Percentiles rank a stretch among this genome's conserved stretches.
Conservation (phyloP, 768 basidiomycete species). For the Mycena rebaudengoi region DNA sequence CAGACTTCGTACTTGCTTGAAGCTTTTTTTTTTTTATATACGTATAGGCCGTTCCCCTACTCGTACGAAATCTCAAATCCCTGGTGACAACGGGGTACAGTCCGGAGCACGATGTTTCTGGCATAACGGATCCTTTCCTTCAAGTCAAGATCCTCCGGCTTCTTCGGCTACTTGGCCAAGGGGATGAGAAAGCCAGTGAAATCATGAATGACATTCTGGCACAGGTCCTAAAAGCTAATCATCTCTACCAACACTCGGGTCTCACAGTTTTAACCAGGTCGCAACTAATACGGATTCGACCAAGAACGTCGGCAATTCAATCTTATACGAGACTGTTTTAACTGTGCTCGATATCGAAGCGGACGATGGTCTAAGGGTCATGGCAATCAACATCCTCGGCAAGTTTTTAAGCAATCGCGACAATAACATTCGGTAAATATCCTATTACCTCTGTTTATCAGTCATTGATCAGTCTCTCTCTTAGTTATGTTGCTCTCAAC, state of each 20-base stretch:
- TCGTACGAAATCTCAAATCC: conserved; percentile 95
- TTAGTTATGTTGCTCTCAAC: conserved; percentile 95
- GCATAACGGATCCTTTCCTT: conserved; percentile 96
- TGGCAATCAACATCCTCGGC: conserved; percentile 99
- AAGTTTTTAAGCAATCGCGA: conserved; percentile 98
- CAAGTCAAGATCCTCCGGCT: conserved; percentile 94
- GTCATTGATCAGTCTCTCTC: background rate
- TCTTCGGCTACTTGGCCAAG: conserved; percentile 86
- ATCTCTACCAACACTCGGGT: no score
- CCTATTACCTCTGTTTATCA: background rate
- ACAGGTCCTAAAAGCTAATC: no score
- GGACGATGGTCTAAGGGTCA: conserved; percentile 92
- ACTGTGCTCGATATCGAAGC: conserved; percentile 98
- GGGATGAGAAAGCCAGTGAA: conserved; percentile 88
- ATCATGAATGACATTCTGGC: conserved; percentile 99
- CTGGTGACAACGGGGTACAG: conserved; percentile 96
- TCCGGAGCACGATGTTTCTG: conserved; percentile 99
- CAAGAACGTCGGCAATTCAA: conserved; percentile 98
- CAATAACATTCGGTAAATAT: conserved; percentile 92
- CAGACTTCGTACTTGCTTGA: background rate
- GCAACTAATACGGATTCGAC: conserved; percentile 99
- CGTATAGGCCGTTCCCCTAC: conserved; percentile 83
- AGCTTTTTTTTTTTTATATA: conserved; percentile 10
- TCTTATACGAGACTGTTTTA: conserved; percentile 96
- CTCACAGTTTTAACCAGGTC: no score